These are phyloP conservation scores for Paratinospora sagittata DNA, from an alignment of 164 flowering plant species.

Conservation along the genomic window DNA sequence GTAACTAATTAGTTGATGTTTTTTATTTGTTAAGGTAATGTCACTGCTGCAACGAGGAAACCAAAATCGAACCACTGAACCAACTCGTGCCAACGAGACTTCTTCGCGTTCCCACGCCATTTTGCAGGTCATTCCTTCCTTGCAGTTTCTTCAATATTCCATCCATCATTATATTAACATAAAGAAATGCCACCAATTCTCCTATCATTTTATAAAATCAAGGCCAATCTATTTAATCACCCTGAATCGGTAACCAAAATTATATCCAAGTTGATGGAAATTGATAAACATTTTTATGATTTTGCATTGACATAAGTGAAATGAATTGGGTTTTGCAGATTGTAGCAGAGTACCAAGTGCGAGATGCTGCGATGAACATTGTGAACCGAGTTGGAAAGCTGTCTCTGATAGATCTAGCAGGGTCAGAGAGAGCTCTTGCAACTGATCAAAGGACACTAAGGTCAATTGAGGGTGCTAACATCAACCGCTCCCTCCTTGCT, in stretches of 20 bases:
- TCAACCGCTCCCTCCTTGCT: slow-evolving; percentile 86
- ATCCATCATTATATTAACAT: no score
- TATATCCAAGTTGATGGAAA: no score
- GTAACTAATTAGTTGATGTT: not conserved
- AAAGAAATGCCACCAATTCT: no score
- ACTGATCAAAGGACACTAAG: slow-evolving; percentile 90
- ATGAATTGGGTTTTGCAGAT: no score
- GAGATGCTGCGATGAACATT: slow-evolving; percentile 54
- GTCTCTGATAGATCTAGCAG: slow-evolving; percentile 88
- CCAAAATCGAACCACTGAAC: slow-evolving; percentile 84
- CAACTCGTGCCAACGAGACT: slow-evolving; percentile 89
- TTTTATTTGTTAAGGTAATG: slow-evolving; percentile 60
- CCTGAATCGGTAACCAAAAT: no score
- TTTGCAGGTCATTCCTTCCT: slow-evolving; percentile 55
- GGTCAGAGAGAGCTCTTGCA: slow-evolving; percentile 93
- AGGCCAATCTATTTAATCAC: not conserved
- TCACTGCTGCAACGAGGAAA: slow-evolving; percentile 85
- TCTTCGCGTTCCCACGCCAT: slow-evolving; percentile 96
- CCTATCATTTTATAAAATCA: not conserved
- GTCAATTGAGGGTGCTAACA: slow-evolving; percentile 91
- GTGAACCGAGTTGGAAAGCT: slow-evolving; percentile 71
- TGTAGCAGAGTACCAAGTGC: slow-evolving; percentile 65
- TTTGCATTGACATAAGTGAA: no score
- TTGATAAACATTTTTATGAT: no score
- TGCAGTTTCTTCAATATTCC: not conserved